A percentile compares a stretch with the other conserved stretches of the same genome.
Conservation (phyloP, 192 early-diverging fungal species). For the Coemansia furcata region DNA sequence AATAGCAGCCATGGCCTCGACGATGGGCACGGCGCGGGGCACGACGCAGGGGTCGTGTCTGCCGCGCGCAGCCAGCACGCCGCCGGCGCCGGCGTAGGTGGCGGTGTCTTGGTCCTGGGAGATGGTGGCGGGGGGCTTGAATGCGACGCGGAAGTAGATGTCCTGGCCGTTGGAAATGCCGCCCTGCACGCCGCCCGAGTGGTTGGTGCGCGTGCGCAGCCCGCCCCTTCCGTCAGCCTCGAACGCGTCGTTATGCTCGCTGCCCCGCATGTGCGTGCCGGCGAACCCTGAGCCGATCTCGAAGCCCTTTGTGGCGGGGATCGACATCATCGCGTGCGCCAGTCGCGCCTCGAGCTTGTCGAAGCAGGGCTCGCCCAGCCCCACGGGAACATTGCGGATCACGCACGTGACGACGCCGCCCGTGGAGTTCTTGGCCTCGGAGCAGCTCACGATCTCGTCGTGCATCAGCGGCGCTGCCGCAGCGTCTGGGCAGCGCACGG, state of each 20-base stretch:
- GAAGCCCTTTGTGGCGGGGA: constrained; percentile 98
- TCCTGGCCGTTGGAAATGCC: constrained; percentile 96
- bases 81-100: constrained; percentile 77
- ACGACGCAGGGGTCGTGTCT: constrained; percentile 98
- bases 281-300: constrained; percentile 93
- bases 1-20: constrained; percentile 94
- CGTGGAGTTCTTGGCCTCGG: constrained; percentile 84
- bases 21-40: constrained; percentile 94
- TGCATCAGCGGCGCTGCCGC: constrained; percentile 74
- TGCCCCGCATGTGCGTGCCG: constrained; percentile 83
- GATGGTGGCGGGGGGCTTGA: constrained; percentile 97
- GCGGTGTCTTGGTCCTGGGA: constrained; percentile 86
- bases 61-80: constrained; percentile 86
- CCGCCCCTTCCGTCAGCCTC: constrained; percentile 53
- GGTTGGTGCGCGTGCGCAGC: constrained; percentile 87
- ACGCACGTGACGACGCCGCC: constrained; percentile 96
- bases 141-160: constrained; percentile 97
- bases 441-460: constrained; percentile 79
- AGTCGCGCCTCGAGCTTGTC: constrained; percentile 96
- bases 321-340: constrained; percentile 98
- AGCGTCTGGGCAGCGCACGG: constrained; percentile 87
- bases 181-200: constrained; percentile 96
- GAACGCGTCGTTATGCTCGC: constrained; percentile 94
- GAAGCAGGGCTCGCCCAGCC: constrained; percentile 97
- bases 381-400: constrained; percentile 86